A percentile compares a stretch with the other conserved stretches of the same genome.
Conservation (phyloP, 352 stramenopile species). For the Elongisporangium prolatum region DNA sequence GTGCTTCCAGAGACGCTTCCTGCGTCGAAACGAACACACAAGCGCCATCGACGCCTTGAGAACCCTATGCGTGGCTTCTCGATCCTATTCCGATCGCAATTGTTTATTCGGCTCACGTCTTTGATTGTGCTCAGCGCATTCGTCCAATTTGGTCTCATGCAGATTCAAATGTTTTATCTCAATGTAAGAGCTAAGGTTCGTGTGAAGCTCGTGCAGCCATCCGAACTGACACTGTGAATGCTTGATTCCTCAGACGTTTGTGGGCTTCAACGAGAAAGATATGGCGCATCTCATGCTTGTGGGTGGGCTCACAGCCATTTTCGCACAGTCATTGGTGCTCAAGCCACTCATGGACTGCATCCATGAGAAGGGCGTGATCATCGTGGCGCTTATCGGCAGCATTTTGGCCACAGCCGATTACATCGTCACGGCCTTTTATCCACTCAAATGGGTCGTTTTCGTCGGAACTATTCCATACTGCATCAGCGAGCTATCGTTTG, state of each 20-base stretch:
- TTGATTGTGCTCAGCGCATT: conserved; percentile 71
- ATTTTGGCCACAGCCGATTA: conserved; percentile 38
- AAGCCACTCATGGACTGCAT: conserved; percentile 51
- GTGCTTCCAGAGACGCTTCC: conserved; percentile 60
- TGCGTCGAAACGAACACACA: conserved; percentile 20
- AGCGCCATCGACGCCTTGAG: conserved; percentile 25
- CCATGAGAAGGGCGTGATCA: conserved; percentile 61
- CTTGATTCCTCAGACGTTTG: conserved; percentile 35
- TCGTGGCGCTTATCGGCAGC: conserved; percentile 40
- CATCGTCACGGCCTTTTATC: conserved; percentile 41
- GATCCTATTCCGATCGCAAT: conserved; percentile 56
- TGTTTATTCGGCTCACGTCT: conserved; percentile 58
- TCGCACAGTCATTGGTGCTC: conserved; percentile 58
- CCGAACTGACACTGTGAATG: conserved; percentile 3
- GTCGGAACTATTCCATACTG: conserved; percentile 29
- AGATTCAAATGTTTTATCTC: conserved; percentile 70
- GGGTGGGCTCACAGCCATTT: conserved; percentile 45
- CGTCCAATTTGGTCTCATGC: conserved; percentile 45
- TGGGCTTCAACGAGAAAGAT: conserved; percentile 68
- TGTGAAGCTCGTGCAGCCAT: not conserved
- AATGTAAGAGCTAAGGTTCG: conserved; percentile 35
- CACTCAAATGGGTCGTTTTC: conserved; percentile 56
- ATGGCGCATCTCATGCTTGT: conserved; percentile 55
- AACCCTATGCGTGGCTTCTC: conserved; percentile 60
- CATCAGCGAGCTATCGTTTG: conserved; percentile 65